These are phyloP conservation scores for Yamadazyma triangularis DNA, from an alignment of 1,139 yeast species.

Conservation along the genomic window DNA sequence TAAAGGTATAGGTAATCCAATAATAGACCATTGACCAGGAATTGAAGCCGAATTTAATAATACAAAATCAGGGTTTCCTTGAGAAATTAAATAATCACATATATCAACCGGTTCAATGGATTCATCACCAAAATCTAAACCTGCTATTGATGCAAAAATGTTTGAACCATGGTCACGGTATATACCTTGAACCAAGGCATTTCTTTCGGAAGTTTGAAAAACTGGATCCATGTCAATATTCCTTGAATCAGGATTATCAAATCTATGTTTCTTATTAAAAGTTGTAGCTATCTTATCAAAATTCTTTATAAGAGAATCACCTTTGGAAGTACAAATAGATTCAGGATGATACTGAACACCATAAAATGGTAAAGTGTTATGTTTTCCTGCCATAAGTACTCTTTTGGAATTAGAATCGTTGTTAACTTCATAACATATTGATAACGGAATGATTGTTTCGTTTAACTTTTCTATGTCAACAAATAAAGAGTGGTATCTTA, in stretches of 20 bases:
- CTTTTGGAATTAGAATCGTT: slow-evolving; percentile 30
- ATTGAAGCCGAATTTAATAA: slow-evolving; percentile 68
- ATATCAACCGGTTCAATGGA: slow-evolving; percentile 34
- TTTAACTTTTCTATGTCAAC: slow-evolving; percentile 31
- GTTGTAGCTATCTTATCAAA: slow-evolving; percentile 54
- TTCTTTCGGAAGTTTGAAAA: slow-evolving; percentile 2
- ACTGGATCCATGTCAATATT: too few relatives aligned
- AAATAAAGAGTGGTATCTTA: slow-evolving; percentile 84
- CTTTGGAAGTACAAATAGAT: slow-evolving; percentile 76
- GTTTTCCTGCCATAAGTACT: slow-evolving; percentile 68
- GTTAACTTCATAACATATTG: slow-evolving; percentile 40
- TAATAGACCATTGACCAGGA: slow-evolving; percentile 86
- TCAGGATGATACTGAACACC: slow-evolving; percentile 99
- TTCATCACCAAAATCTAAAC: slow-evolving; percentile 5
- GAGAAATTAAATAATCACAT: slow-evolving; percentile 39
- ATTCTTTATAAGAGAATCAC: slow-evolving; percentile 53
- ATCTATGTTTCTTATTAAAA: slow-evolving; percentile 24
- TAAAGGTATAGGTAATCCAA: slow-evolving; percentile 61
- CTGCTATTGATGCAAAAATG: slow-evolving; percentile 5
- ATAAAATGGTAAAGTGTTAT: slow-evolving; percentile 59
- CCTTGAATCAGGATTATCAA: too few relatives aligned
- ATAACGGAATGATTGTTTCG: slow-evolving; percentile 49
- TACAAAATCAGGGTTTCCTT: slow-evolving; percentile 36
- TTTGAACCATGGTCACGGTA: slow-evolving; percentile 4
- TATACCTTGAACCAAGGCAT: slow-evolving; percentile 6